phyloP scores from a whole-genome alignment of 1,284 basidiomycete genomes.

The Ceratobasidium sp. region DNA sequence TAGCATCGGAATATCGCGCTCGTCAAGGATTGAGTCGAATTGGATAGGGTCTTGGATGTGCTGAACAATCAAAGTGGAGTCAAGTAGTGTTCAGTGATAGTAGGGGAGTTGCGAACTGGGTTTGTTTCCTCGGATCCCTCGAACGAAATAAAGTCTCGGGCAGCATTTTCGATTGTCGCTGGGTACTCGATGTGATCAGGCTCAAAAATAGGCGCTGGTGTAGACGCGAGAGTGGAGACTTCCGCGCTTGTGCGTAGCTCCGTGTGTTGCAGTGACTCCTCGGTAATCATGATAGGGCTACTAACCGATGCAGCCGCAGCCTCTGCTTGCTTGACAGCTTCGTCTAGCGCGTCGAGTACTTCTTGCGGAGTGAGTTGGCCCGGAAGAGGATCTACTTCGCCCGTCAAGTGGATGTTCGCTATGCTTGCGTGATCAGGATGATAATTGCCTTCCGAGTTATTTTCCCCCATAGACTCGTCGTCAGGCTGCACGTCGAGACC shows the following conservation, averaged over 20 bases:
- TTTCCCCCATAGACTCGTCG: constrained; percentile 1
- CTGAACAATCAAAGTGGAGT: background rate
- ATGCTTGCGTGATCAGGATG: too few relatives aligned
- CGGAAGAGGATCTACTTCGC: background rate
- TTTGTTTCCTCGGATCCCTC: background rate
- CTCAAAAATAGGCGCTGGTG: background rate
- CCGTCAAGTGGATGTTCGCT: too few relatives aligned
- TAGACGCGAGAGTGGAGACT: too few relatives aligned
- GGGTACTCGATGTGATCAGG: background rate
- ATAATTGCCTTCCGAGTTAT: too few relatives aligned
- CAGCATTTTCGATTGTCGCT: background rate
- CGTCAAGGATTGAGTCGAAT: background rate
- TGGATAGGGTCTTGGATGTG: background rate
- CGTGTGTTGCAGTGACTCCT: background rate
- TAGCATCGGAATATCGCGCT: background rate
- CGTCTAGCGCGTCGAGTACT: constrained; percentile 6
- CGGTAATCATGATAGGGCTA: background rate
- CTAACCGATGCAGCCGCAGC: background rate
- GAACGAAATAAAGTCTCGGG: background rate
- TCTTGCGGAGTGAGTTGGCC: background rate
- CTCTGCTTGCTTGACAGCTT: background rate
- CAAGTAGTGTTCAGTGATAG: background rate
- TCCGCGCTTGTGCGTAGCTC: background rate
- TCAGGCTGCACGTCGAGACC: constrained; percentile 1
- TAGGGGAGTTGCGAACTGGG: background rate